Evolutionary conservation across 306 rosid species (phyloP).

Genomic region (Pyrus bretschneideri): DNA sequence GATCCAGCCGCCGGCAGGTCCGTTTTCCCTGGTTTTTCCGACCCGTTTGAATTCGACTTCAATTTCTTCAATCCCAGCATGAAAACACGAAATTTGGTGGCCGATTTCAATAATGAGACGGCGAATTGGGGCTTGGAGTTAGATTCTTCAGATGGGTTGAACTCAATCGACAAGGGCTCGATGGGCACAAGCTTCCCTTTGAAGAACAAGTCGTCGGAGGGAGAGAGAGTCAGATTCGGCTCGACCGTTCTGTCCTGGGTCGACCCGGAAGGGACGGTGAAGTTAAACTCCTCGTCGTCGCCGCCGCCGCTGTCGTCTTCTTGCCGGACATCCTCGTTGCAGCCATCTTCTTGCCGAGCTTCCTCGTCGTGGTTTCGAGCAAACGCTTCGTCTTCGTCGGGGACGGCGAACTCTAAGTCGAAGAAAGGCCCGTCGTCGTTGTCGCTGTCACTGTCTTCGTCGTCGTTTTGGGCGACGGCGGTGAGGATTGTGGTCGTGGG

Average conservation of each 20-base stretch:
- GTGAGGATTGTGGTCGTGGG: constrained; percentile 30
- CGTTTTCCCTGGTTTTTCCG: constrained; percentile 19
- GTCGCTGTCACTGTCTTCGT: constrained; percentile 8
- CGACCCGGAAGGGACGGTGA: constrained; percentile 65
- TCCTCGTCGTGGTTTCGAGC: not conserved
- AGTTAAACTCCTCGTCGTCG: constrained; percentile 49
- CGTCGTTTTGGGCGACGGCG: constrained; percentile 26
- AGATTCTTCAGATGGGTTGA: constrained; percentile 45
- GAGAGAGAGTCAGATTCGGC: constrained; percentile 61
- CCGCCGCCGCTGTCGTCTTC: constrained; percentile 9
- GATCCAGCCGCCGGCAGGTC: constrained; percentile 25
- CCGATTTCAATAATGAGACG: constrained; percentile 67
- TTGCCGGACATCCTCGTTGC: not conserved
- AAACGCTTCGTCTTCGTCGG: constrained; percentile 41
- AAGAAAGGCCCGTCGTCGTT: constrained; percentile 84
- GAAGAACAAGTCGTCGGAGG: constrained; percentile 64
- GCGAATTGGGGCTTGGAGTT: constrained; percentile 57
- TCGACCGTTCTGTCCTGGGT: constrained; percentile 61
- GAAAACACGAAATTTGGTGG: constrained; percentile 77
- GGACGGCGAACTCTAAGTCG: constrained; percentile 75
- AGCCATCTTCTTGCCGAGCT: not conserved
- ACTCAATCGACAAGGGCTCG: constrained; percentile 39
- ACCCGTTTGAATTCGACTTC: constrained; percentile 22
- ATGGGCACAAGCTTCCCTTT: constrained; percentile 68
- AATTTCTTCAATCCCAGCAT: constrained; percentile 69